These are phyloP conservation scores for Kwoniella bestiolae DNA, from an alignment of 768 basidiomycete genomes.

Conservation along the genomic window DNA sequence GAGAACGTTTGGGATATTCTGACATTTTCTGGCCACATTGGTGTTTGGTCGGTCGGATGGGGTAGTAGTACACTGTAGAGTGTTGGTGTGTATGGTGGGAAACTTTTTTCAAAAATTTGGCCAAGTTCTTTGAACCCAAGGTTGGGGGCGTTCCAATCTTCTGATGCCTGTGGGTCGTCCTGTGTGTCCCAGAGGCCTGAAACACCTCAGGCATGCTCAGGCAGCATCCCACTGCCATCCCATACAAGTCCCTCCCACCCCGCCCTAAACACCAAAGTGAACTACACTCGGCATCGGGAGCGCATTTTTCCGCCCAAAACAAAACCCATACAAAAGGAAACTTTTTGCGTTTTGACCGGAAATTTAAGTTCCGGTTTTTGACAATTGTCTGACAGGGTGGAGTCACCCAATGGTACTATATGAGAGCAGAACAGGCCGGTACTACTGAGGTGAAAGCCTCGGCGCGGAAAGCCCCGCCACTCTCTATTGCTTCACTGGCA, in stretches of 20 bases:
- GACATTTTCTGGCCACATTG: constrained; percentile 4
- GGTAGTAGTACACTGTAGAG: constrained; percentile 7
- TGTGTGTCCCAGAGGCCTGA: background rate
- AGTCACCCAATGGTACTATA: constrained; percentile 12
- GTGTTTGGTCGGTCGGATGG: background rate
- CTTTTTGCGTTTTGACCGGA: constrained; percentile 23
- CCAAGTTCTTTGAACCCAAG: background rate
- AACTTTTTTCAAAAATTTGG: background rate
- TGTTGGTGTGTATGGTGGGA: constrained; percentile 1
- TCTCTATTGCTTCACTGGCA: constrained; percentile 7
- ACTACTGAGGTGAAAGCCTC: background rate
- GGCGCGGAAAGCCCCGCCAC: background rate
- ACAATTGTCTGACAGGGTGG: constrained; percentile 6
- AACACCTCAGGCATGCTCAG: background rate
- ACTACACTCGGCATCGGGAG: constrained; percentile 3
- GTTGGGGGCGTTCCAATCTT: background rate
- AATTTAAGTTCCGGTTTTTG: constrained; percentile 16
- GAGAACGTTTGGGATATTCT: background rate
- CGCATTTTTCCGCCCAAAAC: constrained; percentile 13
- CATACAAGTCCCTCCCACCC: background rate
- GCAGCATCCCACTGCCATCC: background rate
- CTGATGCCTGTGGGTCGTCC: background rate
- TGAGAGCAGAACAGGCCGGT: constrained; percentile 2
- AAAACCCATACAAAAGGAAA: constrained; percentile 11
- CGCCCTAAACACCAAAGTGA: background rate